These are phyloP conservation scores for Diaporthe batatas DNA, from an alignment of 2,329 filamentous ascomycete species.

Conservation along the genomic window DNA sequence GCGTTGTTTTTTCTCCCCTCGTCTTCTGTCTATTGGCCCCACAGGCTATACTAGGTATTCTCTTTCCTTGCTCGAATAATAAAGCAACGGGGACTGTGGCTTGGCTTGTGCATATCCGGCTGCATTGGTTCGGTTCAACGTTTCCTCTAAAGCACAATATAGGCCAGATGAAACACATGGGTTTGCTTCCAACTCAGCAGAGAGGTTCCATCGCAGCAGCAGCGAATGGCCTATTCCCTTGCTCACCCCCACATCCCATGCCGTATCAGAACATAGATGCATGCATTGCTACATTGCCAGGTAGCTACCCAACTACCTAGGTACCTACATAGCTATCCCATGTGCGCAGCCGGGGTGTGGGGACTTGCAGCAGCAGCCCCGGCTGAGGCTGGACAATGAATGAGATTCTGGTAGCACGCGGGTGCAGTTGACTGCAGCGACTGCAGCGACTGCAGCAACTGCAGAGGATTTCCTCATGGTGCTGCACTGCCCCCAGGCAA, in stretches of 20 bases:
- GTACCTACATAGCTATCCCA: background rate
- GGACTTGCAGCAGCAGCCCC: constrained; percentile 4
- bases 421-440: constrained; percentile 6
- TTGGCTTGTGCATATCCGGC: constrained; percentile 15
- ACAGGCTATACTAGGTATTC: background rate
- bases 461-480: constrained; percentile 29
- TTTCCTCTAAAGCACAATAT: constrained; percentile 1
- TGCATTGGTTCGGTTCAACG: constrained; percentile 7
- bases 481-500: constrained; percentile 31
- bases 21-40: background rate
- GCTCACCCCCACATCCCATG: background rate
- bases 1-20: background rate
- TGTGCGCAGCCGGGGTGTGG: background rate
- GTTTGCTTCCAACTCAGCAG: constrained; percentile 4
- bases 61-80: background rate
- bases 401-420: constrained; percentile 9
- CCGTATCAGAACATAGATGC: background rate
- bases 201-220: constrained; percentile 15
- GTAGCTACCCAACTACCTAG: no score
- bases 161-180: constrained; percentile 28
- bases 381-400: constrained; percentile 23
- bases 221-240: no score
- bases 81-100: background rate
- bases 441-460: constrained; percentile 21
- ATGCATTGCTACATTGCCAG: background rate